Evolutionary conservation across 257 asterid species (phyloP), one percentile per base, ranked within the genome.

Genomic region (Solanum bukasovii): DNA sequence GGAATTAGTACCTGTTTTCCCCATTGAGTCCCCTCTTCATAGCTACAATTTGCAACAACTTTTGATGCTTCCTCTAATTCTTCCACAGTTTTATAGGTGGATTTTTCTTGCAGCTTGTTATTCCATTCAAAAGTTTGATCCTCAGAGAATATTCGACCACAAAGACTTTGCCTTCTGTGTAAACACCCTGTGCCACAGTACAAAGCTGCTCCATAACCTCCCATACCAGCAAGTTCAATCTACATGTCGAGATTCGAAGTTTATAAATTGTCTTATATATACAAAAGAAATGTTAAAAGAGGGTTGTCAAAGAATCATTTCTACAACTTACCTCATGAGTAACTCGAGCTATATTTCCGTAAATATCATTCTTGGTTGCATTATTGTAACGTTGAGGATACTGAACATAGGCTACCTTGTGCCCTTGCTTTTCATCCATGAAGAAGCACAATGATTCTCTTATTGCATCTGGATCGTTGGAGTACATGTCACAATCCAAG

Each of bases 401-500:
- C 56, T 94, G 98, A 72, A 96, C 95, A 25, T 89, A 96, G 2
- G 94, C 87, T 8, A 89, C 90, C 56, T 78, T 87, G 1, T 93
- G 78, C 4, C 98, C 99, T 86, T 88, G 88, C 16, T 89, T 88
- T 81, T 93, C 93, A 29, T 95, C 99, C 92, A 96, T 85, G 85
- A 95, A 94, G 92, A 97, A 96, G 91, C 99, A 96, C 35, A 95
- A 6, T 25, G 98, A 92, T 63, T 95, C 98, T 6, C 86, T 83
- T 61, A 95, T 21, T 87, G 96, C 88, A 89, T 93, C 92, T 9
- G 98, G 93, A 90, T 97, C 95, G 14, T 95, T 96, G 2, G 95
- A 91, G 88, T 95, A 96, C 99, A 96, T 97, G 85, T 97, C 99
- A 73, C 99, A 97, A 89, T 97, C 99, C 83, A 97, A 87, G 42